These are phyloP conservation scores for Calonectria crousiana DNA, from an alignment of 2,329 filamentous ascomycete genomes.

Conservation along the genomic window DNA sequence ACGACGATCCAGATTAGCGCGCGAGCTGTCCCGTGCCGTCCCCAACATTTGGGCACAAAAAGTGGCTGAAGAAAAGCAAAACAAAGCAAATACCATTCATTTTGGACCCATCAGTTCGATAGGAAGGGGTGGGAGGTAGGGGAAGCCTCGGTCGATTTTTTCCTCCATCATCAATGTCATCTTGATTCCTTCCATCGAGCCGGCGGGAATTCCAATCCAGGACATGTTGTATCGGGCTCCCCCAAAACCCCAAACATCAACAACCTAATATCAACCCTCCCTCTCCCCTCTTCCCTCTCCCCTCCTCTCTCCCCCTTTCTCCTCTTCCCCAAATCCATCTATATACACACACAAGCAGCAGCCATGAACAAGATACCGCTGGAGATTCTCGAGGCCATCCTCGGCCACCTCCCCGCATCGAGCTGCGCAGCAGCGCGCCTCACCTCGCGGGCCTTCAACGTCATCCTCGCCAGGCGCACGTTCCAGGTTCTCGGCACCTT, in stretches of 20 bases:
- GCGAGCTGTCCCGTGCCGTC: not conserved
- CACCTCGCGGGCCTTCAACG: slow-evolving; percentile 49
- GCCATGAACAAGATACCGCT: slow-evolving; percentile 49
- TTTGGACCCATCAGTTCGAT: not conserved
- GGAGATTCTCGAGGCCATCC: slow-evolving; percentile 48
- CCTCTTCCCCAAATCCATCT: not conserved
- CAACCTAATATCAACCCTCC: not conserved
- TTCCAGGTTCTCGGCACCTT: slow-evolving; percentile 48
- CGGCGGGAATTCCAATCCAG: not conserved
- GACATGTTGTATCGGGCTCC: too few relatives aligned
- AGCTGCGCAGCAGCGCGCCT: slow-evolving; percentile 45
- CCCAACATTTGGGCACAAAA: not conserved
- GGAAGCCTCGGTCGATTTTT: not conserved
- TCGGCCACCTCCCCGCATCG: slow-evolving; percentile 40
- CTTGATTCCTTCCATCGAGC: not conserved
- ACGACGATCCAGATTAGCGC: not conserved
- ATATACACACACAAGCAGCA: not conserved
- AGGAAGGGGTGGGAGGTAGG: not conserved
- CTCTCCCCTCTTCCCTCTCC: too few relatives aligned
- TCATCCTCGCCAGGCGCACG: slow-evolving; percentile 42
- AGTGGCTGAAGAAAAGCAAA: not conserved
- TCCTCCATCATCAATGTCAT: not conserved
- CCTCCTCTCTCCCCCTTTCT: too few relatives aligned
- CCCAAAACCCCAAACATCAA: not conserved
- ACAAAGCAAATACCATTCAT: not conserved